Conservation (phyloP, 2,329 filamentous ascomycete genomes). For the Herpotrichia juniperi region DNA sequence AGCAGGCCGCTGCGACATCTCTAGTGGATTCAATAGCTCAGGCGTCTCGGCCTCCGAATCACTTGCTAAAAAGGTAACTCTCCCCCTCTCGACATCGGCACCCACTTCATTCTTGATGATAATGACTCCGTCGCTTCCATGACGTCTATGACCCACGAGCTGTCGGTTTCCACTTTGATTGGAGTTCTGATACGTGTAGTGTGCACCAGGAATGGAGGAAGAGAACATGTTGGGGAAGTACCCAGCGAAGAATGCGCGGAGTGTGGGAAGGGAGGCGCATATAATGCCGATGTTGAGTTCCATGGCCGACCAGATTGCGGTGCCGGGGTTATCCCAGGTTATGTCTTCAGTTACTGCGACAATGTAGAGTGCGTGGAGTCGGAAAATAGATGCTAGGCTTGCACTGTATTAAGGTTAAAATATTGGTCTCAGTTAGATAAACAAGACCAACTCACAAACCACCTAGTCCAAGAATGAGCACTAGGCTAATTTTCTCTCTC, state of each 20-base stretch:
- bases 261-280: slow-evolving; percentile 26
- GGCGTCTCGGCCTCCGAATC: slow-evolving; percentile 2
- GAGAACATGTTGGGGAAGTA: slow-evolving; percentile 13
- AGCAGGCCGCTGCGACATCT: neutral
- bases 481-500: slow-evolving; percentile 32
- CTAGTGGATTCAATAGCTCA: neutral
- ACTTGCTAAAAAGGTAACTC: neutral
- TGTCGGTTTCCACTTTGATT: neutral
- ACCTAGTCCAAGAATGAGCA: slow-evolving; percentile 38
- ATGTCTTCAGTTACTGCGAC: slow-evolving; percentile 18
- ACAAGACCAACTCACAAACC: slow-evolving; percentile 29
- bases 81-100: slow-evolving; percentile 1
- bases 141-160: neutral
- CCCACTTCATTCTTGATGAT: slow-evolving; percentile 5
- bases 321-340: slow-evolving; percentile 26
- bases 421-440: neutral
- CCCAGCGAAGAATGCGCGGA: slow-evolving; percentile 20
- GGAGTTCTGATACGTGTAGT: neutral
- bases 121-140: neutral
- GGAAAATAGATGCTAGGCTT: slow-evolving; percentile 24
- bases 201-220: slow-evolving; percentile 1
- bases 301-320: slow-evolving; percentile 25
- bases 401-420: slow-evolving; percentile 14
- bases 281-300: slow-evolving; percentile 28
- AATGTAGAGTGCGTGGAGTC: slow-evolving; percentile 23